A percentile compares a stretch with the other conserved stretches of the same genome.
Evolutionary conservation across 2,329 filamentous ascomycete genomes (phyloP).

Genomic region (Penicillium fuscoglaucum): DNA sequence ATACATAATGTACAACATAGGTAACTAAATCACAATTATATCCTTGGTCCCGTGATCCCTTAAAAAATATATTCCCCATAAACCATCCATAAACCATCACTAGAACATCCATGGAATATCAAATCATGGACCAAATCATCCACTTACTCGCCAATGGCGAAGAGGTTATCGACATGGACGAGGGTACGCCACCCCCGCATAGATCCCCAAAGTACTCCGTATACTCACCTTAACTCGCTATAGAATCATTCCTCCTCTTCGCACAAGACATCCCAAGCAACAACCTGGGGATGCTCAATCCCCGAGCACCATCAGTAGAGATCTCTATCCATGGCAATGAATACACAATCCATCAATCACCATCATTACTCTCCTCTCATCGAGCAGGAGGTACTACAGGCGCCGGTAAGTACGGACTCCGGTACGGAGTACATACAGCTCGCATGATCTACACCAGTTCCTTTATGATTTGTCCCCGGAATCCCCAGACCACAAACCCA

Average conservation of each 20-base stretch:
- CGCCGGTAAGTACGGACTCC: constrained; percentile 53
- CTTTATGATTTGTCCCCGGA: constrained; percentile 2
- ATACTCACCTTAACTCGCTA: constrained; percentile 7
- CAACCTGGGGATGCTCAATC: constrained; percentile 82
- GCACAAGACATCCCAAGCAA: constrained; percentile 70
- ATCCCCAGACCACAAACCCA: constrained; percentile 6
- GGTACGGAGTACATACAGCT: not conserved
- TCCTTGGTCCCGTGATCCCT: constrained; percentile 19
- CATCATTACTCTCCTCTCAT: constrained; percentile 73
- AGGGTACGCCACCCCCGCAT: constrained; percentile 50
- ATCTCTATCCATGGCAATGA: constrained; percentile 69
- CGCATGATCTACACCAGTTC: constrained; percentile 8
- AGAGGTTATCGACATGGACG: constrained; percentile 58
- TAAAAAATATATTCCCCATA: not conserved
- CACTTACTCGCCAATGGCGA: constrained; percentile 45
- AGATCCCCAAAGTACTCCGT: not conserved
- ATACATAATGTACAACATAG: too few relatives aligned
- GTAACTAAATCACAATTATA: not conserved
- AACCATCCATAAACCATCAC: not conserved
- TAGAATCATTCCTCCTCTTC: constrained; percentile 88
- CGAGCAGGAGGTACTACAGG: constrained; percentile 73
- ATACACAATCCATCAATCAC: constrained; percentile 78
- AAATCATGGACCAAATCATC: constrained; percentile 23
- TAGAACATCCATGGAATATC: not conserved
- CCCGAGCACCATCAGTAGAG: constrained; percentile 64